Evolutionary conservation across 495 filamentous ascomycete genomes (phyloP).

Genomic region (Penicillium lagena): DNA sequence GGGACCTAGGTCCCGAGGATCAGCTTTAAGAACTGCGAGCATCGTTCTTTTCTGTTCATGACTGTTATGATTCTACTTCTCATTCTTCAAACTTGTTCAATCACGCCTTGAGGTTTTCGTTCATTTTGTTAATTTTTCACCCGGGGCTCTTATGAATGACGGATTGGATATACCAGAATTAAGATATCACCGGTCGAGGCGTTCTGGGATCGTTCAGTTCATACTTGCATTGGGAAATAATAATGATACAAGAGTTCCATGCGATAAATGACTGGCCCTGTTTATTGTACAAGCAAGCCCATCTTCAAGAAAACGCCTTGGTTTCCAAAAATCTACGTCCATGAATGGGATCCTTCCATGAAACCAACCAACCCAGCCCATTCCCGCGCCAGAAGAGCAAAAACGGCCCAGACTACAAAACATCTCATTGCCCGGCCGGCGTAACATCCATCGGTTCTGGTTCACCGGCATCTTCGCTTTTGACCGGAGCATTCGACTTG

Average conservation of each 20-base stretch:
- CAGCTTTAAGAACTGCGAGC: slow-evolving; percentile 23
- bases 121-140: slow-evolving; percentile 1
- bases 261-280: background rate
- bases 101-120: background rate
- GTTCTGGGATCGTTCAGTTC: slow-evolving; percentile 8
- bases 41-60: slow-evolving; percentile 3
- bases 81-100: background rate
- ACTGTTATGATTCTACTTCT: slow-evolving; percentile 14
- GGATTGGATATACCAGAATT: slow-evolving; percentile 1
- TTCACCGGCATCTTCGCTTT: slow-evolving; percentile 5
- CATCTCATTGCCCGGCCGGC: background rate
- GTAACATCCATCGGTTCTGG: slow-evolving; percentile 15
- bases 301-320: too few species aligned
- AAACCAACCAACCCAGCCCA: too few species aligned
- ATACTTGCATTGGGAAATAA: background rate
- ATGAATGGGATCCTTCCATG: too few species aligned
- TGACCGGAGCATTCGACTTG: background rate
- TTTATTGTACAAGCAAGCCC: slow-evolving; percentile 1
- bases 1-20: slow-evolving; percentile 51
- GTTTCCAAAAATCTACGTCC: too few species aligned
- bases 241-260: background rate
- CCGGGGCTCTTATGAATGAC: background rate
- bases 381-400: too few species aligned
- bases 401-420: too few species aligned
- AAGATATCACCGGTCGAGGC: slow-evolving; percentile 13